Evolutionary conservation across 1,284 basidiomycete genomes (phyloP).

Genomic region (Heterobasidion occidentale): DNA sequence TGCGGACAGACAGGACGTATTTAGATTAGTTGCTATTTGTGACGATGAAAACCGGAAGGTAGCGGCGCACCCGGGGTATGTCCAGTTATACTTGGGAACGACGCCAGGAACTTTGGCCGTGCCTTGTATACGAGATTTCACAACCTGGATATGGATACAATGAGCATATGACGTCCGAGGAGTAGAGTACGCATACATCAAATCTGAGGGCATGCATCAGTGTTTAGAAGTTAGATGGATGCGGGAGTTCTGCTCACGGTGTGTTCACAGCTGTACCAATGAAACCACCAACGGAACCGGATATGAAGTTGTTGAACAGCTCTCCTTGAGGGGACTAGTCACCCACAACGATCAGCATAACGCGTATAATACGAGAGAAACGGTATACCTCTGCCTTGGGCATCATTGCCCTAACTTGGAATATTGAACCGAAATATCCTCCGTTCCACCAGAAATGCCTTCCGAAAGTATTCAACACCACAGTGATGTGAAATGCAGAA

Average conservation of each 20-base stretch:
- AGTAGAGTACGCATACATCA: constrained; percentile 33
- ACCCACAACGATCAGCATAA: not conserved
- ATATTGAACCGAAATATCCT: constrained; percentile 91
- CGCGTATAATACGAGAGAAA: not conserved
- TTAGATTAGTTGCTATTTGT: not conserved
- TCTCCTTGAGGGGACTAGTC: constrained; percentile 23
- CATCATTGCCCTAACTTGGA: constrained; percentile 71
- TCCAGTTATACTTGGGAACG: constrained; percentile 87
- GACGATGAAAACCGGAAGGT: not conserved
- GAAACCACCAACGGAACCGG: constrained; percentile 87
- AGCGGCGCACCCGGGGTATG: constrained; percentile 62
- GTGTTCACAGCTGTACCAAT: constrained; percentile 81
- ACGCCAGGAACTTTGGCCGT: constrained; percentile 58
- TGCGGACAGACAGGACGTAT: constrained; percentile 12
- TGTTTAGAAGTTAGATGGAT: not conserved
- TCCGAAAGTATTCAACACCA: not conserved
- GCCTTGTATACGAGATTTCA: constrained; percentile 94
- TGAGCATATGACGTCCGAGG: not conserved
- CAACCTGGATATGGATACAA: constrained; percentile 37
- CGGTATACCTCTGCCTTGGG: constrained; percentile 73
- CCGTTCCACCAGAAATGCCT: constrained; percentile 90
- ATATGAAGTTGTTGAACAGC: constrained; percentile 88
- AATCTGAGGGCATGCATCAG: constrained; percentile 23
- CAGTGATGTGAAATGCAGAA: not conserved
- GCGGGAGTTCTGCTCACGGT: constrained; percentile 37